Percentiles rank a stretch among this genome's conserved stretches.
Conservation (phyloP, 305 asterid species). For the Caryopteris hybrid region DNA sequence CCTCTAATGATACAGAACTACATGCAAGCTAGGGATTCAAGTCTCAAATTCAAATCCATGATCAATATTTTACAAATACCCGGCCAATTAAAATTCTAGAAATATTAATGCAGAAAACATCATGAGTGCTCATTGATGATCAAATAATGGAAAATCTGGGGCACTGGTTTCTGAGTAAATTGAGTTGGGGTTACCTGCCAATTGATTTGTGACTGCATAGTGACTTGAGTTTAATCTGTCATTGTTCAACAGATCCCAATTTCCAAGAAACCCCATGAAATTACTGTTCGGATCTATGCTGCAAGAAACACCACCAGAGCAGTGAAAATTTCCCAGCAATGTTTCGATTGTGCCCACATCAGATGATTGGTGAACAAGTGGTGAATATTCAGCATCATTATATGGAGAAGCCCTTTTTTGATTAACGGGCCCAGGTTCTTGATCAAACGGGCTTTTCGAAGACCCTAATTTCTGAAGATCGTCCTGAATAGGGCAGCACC, state of each 20-base stretch:
- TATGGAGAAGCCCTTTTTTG: no score
- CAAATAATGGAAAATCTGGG: conserved; percentile 24
- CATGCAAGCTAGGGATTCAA: conserved; percentile 24
- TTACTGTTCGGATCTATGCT: conserved; percentile 17
- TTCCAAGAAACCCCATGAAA: conserved; percentile 42
- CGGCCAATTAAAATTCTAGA: neutral
- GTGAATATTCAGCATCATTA: no score
- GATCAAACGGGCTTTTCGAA: neutral
- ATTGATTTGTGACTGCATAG: conserved; percentile 13
- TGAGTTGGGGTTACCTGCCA: conserved; percentile 28
- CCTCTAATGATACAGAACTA: conserved; percentile 14
- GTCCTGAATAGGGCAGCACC: no score
- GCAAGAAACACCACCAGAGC: no score
- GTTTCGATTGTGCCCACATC: conserved; percentile 46
- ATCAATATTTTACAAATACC: conserved; percentile 10
- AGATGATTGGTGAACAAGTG: no score
- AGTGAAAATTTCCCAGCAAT: conserved; percentile 29
- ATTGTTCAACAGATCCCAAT: conserved; percentile 35
- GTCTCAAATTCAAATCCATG: conserved; percentile 7
- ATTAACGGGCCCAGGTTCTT: conserved; percentile 18
- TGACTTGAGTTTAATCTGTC: conserved; percentile 9
- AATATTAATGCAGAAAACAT: neutral
- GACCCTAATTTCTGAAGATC: conserved; percentile 20
- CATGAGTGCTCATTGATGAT: conserved; percentile 20
- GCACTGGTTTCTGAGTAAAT: conserved; percentile 9